Base-by-base conservation (phyloP, 1,284 basidiomycete genomes). In the Mrakiaceae sp. region DNA sequence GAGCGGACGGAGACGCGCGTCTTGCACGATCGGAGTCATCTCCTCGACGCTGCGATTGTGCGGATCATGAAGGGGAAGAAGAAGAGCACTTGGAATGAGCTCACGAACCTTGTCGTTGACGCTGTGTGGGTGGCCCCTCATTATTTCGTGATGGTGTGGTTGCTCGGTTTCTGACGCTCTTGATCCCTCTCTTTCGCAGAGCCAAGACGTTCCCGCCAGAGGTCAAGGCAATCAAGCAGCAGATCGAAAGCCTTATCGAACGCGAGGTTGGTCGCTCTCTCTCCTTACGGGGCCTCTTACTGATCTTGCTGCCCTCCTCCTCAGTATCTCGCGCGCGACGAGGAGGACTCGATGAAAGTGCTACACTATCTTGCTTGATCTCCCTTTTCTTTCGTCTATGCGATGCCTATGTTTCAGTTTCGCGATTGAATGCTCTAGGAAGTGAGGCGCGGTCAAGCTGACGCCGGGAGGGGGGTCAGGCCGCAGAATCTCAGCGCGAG, bases 51-150 rank as follows among this genome's bases (percentile, higher is more conserved):
- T 0, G 92, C 93, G 5, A 94, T 97, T 69, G 92, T 96, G 49
- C 85, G 92, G 3, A 86, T 95, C 72, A 94, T 97, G 91, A 97
- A 97, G 75, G 85, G 84, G 3, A 83, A 84, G 70, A 96, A 94
- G 78, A 86, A 86, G 74, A 79, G 95, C 71, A 87, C 87, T 74
- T 81, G 84, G 48, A 84, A 84, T 68, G 86, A 87, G 42, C 83
- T 96, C 62, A 74, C 80, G 48, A 79, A 80, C 70, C 74, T 74
- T 16, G 77, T 78, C 3, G 74, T 82, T 83, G 78, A 79, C 72
- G 68, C 87, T 56, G 88, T 97, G 64, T 87, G 86, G 71, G 79
- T 82, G 63, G 86, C 87, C 48, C 80, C 83, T 62, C 50, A 14
- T 42, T 46, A 2, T 2, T 16, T 1, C 44, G 1, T 27, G 27